Evolutionary conservation across 208 protist species (phyloP).

Genomic region (Wallacemonas sp.): DNA sequence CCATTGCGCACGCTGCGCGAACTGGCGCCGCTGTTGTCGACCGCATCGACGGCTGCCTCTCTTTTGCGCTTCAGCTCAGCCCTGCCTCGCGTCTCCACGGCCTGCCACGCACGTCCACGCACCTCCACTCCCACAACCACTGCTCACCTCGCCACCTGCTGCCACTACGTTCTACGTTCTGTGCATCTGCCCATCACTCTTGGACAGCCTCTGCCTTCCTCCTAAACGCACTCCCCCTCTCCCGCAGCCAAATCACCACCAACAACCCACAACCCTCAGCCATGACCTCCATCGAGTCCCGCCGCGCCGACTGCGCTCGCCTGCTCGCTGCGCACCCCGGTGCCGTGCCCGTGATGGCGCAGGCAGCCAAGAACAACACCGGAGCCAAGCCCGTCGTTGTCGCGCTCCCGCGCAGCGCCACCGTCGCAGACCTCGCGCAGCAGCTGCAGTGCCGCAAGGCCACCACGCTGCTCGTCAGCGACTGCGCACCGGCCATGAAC

Average conservation of each 20-base stretch:
- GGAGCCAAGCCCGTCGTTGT: conserved; percentile 19
- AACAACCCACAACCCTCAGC: neutral
- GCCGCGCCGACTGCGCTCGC: conserved; percentile 25
- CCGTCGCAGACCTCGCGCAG: conserved; percentile 15
- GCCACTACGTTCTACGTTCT: too few species aligned
- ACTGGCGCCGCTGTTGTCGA: too few species aligned
- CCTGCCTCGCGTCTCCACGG: too few species aligned
- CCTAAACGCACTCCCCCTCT: neutral
- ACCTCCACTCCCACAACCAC: too few species aligned
- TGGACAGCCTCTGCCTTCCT: neutral
- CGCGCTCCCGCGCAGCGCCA: conserved; percentile 24
- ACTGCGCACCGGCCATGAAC: conserved; percentile 19
- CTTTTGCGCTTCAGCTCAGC: too few species aligned
- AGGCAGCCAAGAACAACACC: conserved; percentile 15
- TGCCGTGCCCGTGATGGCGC: conserved; percentile 15
- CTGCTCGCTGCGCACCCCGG: conserved; percentile 21
- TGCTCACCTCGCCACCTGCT: too few species aligned
- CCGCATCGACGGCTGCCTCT: too few species aligned
- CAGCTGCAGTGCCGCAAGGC: conserved; percentile 13
- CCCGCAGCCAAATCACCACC: neutral
- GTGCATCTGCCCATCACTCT: too few species aligned
- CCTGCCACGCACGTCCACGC: too few species aligned
- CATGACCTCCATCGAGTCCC: conserved; percentile 17
- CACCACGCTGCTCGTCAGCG: conserved; percentile 24
- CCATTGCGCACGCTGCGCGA: too few species aligned